Conservation (phyloP, 495 filamentous ascomycete species). For the Penicillium longicatenatum region DNA sequence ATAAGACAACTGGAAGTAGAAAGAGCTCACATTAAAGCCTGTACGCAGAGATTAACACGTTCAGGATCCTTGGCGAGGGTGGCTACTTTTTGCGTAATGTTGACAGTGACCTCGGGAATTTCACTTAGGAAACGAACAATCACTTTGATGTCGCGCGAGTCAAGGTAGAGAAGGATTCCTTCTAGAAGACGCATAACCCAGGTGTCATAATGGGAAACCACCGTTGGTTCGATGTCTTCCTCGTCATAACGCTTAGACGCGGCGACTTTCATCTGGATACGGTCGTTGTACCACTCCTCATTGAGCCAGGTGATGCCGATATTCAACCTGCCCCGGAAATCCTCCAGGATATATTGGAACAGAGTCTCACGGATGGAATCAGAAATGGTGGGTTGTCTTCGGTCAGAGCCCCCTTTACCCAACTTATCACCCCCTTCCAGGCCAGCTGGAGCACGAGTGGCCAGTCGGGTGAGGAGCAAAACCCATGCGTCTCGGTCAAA, state of each 20-base stretch:
- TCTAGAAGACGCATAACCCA: slow-evolving; percentile 82
- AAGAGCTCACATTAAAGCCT: slow-evolving; percentile 58
- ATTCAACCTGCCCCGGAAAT: slow-evolving; percentile 85
- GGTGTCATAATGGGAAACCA: slow-evolving; percentile 68
- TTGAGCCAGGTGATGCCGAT: slow-evolving; percentile 88
- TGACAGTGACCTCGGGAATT: slow-evolving; percentile 73
- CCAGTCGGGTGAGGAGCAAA: slow-evolving; percentile 80
- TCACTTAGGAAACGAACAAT: slow-evolving; percentile 90
- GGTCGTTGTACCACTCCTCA: slow-evolving; percentile 98
- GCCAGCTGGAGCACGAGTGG: slow-evolving; percentile 74
- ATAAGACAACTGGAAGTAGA: not conserved
- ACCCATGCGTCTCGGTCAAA: slow-evolving; percentile 92
- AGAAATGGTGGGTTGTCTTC: slow-evolving; percentile 46
- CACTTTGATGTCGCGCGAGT: slow-evolving; percentile 77
- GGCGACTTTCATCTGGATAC: slow-evolving; percentile 55
- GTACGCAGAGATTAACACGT: slow-evolving; percentile 62
- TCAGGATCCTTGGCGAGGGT: slow-evolving; percentile 87
- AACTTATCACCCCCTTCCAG: slow-evolving; percentile 53
- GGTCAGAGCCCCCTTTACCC: slow-evolving; percentile 28
- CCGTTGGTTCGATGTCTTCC: slow-evolving; percentile 36
- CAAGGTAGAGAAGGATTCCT: slow-evolving; percentile 83
- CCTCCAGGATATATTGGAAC: slow-evolving; percentile 81
- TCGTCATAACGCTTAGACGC: slow-evolving; percentile 37
- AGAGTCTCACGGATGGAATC: slow-evolving; percentile 77
- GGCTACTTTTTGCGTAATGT: slow-evolving; percentile 73